A percentile compares a stretch with the other conserved stretches of the same genome.
Conservation (phyloP, 371 early-diverging fungal species). For the Mucor mucedo region DNA sequence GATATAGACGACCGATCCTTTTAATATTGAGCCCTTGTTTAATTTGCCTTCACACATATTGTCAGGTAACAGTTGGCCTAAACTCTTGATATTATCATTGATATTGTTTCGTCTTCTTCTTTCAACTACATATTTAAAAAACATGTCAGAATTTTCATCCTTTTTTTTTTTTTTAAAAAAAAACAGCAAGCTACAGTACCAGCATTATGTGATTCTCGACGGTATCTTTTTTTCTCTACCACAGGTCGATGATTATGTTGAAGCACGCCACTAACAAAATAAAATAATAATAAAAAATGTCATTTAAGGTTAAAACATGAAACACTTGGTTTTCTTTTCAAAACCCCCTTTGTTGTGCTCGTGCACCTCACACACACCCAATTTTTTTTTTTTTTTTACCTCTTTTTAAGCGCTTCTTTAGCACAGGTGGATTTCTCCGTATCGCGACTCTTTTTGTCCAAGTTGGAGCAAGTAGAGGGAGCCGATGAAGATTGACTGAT, state of each 20-base stretch:
- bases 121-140: constrained; percentile 9
- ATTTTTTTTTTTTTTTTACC: not conserved
- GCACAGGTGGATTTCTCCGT: not conserved
- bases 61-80: constrained; percentile 25
- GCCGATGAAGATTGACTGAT: not conserved
- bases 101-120: constrained; percentile 27
- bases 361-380: not conserved
- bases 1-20: constrained; percentile 74
- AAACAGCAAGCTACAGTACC: not conserved
- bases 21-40: constrained; percentile 85
- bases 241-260: not conserved
- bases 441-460: not conserved
- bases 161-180: too few species aligned
- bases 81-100: constrained; percentile 23
- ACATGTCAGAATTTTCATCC: too few species aligned
- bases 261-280: not conserved
- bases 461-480: not conserved
- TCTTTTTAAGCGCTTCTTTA: not conserved
- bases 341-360: too few species aligned
- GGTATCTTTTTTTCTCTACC: constrained; percentile 5
- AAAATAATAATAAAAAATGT: not conserved
- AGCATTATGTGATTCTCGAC: constrained; percentile 27
- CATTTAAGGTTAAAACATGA: not conserved
- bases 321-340: not conserved
- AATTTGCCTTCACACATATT: constrained; percentile 27